phyloP scores from a whole-genome alignment of 2,329 filamentous ascomycete genomes.

The Fusarium armeniacum region DNA sequence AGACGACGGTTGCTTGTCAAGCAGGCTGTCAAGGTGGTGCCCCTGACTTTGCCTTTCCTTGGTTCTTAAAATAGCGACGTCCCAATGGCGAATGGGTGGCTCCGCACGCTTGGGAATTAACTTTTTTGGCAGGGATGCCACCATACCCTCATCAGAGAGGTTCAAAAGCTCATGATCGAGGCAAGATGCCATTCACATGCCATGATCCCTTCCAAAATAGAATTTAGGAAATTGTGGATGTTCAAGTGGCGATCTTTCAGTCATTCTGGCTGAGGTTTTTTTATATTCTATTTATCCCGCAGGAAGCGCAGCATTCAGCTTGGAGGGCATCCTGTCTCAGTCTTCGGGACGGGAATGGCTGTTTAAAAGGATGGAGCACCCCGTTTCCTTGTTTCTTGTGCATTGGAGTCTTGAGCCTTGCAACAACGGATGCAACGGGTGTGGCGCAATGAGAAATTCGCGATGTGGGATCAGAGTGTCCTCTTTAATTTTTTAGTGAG shows the following conservation, averaged over 20 bases:
- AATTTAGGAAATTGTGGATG: slow-evolving; percentile 24
- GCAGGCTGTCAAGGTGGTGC: slow-evolving; percentile 39
- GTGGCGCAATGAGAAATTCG: slow-evolving; percentile 38
- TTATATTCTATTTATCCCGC: slow-evolving; percentile 18
- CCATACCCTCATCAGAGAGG: slow-evolving; percentile 16
- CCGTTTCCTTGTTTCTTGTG: slow-evolving; percentile 37
- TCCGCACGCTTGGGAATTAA: slow-evolving; percentile 20
- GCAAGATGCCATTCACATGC: slow-evolving; percentile 30
- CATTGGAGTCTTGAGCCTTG: slow-evolving; percentile 17
- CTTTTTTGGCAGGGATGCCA: slow-evolving; percentile 34
- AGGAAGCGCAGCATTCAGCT: slow-evolving; percentile 45
- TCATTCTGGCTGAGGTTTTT: slow-evolving; percentile 19
- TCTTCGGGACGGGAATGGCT: slow-evolving; percentile 41
- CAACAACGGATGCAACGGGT: slow-evolving; percentile 36
- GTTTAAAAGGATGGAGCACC: slow-evolving; percentile 26
- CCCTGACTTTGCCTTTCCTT: slow-evolving; percentile 51
- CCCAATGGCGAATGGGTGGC: slow-evolving; percentile 19
- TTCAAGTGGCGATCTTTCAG: slow-evolving; percentile 35
- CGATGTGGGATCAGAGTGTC: slow-evolving; percentile 28
- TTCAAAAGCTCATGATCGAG: slow-evolving; percentile 23
- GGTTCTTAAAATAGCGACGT: slow-evolving; percentile 48
- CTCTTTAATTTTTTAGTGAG: slow-evolving; percentile 30
- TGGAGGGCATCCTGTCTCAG: slow-evolving; percentile 49
- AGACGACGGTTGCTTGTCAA: slow-evolving; percentile 30
- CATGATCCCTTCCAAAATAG: slow-evolving; percentile 10